Conservation (phyloP, 208 protist genomes). For the Trypanosoma avium region DNA sequence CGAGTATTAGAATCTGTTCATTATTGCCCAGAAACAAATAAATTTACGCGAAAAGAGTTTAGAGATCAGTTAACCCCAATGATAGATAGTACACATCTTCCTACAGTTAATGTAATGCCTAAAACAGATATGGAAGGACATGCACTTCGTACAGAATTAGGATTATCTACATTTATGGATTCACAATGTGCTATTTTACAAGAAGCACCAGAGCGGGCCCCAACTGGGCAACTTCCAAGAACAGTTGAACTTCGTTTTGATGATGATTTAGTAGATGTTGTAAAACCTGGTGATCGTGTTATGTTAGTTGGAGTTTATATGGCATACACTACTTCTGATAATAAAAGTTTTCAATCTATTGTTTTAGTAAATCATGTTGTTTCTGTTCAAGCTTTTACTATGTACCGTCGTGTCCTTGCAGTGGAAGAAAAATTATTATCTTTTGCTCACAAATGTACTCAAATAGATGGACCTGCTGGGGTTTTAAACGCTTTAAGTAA, state of each 20-base stretch:
- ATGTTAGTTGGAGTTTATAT: constrained; percentile 95
- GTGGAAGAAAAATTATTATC: constrained; percentile 67
- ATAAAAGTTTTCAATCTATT: constrained; percentile 92
- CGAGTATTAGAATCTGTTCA: constrained; percentile 93
- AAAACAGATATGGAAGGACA: constrained; percentile 96
- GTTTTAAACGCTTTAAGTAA: constrained; percentile 77
- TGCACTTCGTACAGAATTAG: constrained; percentile 96
- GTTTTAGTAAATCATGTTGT: constrained; percentile 94
- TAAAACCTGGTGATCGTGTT: constrained; percentile 97
- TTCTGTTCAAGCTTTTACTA: constrained; percentile 49
- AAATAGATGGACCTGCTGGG: constrained; percentile 64
- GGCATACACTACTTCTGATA: constrained; percentile 85
- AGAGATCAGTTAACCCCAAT: constrained; percentile 94
- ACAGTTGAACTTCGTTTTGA: constrained; percentile 97
- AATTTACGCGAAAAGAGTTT: constrained; percentile 91
- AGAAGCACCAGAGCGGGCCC: constrained; percentile 98
- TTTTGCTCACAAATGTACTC: constrained; percentile 69
- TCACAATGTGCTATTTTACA: constrained; percentile 95
- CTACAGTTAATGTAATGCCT: constrained; percentile 91
- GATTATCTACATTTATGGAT: constrained; percentile 97
- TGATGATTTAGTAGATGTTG: constrained; percentile 97
- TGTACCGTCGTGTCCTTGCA: constrained; percentile 41
- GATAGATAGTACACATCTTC: constrained; percentile 84
- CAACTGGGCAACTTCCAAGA: constrained; percentile 98
- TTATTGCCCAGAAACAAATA: constrained; percentile 94